These are phyloP conservation scores for Hylodesmum podocarpum DNA, from an alignment of 306 rosid species.

Conservation along the genomic window DNA sequence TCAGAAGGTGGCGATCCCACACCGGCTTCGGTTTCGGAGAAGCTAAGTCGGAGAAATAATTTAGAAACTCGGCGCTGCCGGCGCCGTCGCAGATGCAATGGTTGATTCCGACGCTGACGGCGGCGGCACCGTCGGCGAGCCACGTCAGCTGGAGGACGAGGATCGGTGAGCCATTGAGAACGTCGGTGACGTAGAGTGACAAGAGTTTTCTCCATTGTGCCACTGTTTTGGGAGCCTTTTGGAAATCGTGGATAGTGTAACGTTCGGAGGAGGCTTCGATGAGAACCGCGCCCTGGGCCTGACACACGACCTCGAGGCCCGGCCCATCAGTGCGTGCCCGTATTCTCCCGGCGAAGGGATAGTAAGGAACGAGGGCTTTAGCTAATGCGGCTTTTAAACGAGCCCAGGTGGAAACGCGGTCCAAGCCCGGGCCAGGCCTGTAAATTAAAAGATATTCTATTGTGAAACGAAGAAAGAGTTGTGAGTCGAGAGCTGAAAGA, in stretches of 20 bases:
- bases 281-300: constrained; percentile 73
- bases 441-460: constrained; percentile 73
- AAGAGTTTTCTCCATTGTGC: constrained; percentile 65
- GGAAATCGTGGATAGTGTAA: constrained; percentile 44
- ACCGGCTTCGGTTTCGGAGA: constrained; percentile 39
- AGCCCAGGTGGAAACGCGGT: constrained; percentile 32
- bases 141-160: constrained; percentile 77
- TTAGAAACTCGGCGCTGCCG: constrained; percentile 78
- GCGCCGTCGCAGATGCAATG: constrained; percentile 81
- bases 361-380: constrained; percentile 59
- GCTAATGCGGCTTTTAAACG: constrained; percentile 62
- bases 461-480: constrained; percentile 87
- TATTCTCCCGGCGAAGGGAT: constrained; percentile 73
- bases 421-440: constrained; percentile 33
- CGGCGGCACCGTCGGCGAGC: constrained; percentile 73
- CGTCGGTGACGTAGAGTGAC: constrained; percentile 61
- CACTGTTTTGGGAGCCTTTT: constrained; percentile 56
- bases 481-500: constrained; percentile 83
- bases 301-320: constrained; percentile 65
- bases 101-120: constrained; percentile 71
- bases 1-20: constrained; percentile 80
- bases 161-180: constrained; percentile 73
- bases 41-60: constrained; percentile 54
- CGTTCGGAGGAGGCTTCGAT: constrained; percentile 62
- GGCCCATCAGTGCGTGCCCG: constrained; percentile 38